phyloP scores from a whole-genome alignment of 331 rosid species.

The Stylosanthes scabra region DNA sequence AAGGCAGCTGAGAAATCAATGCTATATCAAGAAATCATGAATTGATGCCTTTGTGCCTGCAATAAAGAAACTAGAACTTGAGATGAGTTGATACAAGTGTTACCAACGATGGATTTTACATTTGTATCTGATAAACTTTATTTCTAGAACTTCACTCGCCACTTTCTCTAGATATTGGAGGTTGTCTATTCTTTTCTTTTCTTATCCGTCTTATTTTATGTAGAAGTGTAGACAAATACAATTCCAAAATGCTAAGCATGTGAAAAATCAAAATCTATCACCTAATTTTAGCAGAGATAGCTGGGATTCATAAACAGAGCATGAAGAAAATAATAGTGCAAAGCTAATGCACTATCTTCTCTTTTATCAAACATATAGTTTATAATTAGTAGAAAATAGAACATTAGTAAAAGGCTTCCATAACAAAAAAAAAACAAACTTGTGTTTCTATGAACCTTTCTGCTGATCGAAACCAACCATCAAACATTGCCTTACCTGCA shows the following conservation, averaged over 20 bases:
- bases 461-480: too few relatives aligned
- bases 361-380: background rate
- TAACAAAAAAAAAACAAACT: too few relatives aligned
- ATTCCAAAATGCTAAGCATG: background rate
- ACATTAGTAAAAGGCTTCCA: too few relatives aligned
- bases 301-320: background rate
- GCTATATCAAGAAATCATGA: background rate
- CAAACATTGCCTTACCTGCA: too few relatives aligned
- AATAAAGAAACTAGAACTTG: background rate
- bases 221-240: background rate
- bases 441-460: too few relatives aligned
- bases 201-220: background rate
- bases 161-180: conserved; percentile 2
- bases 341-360: conserved; percentile 11
- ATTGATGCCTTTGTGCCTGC: background rate
- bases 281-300: conserved; percentile 6
- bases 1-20: conserved; percentile 14
- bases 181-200: background rate
- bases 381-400: too few relatives aligned
- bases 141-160: conserved; percentile 1
- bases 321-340: background rate
- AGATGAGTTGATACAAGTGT: background rate
- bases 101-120: conserved; percentile 7
- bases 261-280: conserved; percentile 16
- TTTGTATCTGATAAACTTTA: background rate